Percentiles rank a stretch among this genome's conserved stretches.
phyloP scores from a whole-genome alignment of 176 grass and related monocot genomes.

The Elaeis guineensis region DNA sequence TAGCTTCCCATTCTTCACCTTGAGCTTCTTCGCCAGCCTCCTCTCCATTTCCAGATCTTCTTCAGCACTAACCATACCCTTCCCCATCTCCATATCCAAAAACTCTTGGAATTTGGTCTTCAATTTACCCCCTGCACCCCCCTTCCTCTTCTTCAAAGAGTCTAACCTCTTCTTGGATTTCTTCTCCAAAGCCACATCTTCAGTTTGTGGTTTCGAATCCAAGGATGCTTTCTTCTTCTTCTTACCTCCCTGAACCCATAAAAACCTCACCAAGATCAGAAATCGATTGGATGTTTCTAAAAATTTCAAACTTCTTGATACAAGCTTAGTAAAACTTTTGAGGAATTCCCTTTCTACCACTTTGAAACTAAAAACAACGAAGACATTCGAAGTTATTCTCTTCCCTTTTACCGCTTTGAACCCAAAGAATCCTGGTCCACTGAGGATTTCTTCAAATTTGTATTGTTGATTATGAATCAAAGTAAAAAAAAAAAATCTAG shows the following conservation, averaged over 20 bases:
- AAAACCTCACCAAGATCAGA: no score
- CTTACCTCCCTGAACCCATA: conserved; percentile 28
- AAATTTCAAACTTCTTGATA: no score
- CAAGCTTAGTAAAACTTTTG: no score
- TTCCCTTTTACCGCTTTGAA: no score
- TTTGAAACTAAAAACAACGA: background rate
- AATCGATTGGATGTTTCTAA: no score
- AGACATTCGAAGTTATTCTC: no score
- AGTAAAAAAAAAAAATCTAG: no score
- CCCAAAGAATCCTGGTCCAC: no score
- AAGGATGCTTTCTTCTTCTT: background rate
- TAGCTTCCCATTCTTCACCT: conserved; percentile 76
- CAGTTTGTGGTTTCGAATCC: background rate
- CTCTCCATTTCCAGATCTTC: conserved; percentile 71
- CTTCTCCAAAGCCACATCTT: conserved; percentile 6
- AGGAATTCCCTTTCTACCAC: no score
- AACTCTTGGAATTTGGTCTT: conserved; percentile 72
- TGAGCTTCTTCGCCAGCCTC: conserved; percentile 76
- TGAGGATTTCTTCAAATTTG: no score
- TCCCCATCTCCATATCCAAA: conserved; percentile 63
- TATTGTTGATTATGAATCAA: no score
- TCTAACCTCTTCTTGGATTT: conserved; percentile 9
- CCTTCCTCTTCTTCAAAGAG: conserved; percentile 9
- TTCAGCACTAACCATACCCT: conserved; percentile 27
- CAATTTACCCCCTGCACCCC: conserved; percentile 7